phyloP scores from a whole-genome alignment of 495 filamentous ascomycete species.

The Immersiella caudata region DNA sequence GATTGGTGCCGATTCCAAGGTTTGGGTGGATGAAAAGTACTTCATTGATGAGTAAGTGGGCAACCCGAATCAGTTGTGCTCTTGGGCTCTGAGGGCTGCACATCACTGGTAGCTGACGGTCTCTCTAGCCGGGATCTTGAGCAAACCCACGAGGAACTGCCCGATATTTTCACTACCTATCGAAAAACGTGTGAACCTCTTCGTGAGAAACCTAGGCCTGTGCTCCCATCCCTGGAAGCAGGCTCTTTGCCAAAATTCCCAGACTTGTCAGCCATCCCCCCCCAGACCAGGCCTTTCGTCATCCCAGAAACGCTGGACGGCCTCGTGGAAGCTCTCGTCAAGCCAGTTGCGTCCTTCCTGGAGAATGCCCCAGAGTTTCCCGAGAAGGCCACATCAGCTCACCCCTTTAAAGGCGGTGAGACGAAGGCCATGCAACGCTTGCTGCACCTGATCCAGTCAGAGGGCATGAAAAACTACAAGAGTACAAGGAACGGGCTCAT shows the following conservation, averaged over 20 bases:
- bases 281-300: conserved; percentile 59
- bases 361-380: conserved; percentile 49
- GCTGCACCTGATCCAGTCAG: conserved; percentile 58
- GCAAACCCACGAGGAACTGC: conserved; percentile 52
- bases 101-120: neutral
- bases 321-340: conserved; percentile 54
- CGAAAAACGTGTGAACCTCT: conserved; percentile 68
- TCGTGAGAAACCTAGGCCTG: conserved; percentile 56
- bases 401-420: conserved; percentile 71
- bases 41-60: conserved; percentile 68
- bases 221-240: conserved; percentile 47
- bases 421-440: conserved; percentile 56
- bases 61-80: neutral
- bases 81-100: neutral
- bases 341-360: conserved; percentile 50
- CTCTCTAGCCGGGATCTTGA: conserved; percentile 58
- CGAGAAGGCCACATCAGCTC: conserved; percentile 52
- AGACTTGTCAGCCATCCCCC: conserved; percentile 47
- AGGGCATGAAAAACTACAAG: conserved; percentile 63
- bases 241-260: conserved; percentile 57
- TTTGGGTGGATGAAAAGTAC: conserved; percentile 73
- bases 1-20: conserved; percentile 56
- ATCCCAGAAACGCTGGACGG: conserved; percentile 57
- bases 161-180: conserved; percentile 70
- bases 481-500: conserved; percentile 68